Conservation (phyloP, 2,329 filamentous ascomycete genomes). For the Xylariaceae sp. region DNA sequence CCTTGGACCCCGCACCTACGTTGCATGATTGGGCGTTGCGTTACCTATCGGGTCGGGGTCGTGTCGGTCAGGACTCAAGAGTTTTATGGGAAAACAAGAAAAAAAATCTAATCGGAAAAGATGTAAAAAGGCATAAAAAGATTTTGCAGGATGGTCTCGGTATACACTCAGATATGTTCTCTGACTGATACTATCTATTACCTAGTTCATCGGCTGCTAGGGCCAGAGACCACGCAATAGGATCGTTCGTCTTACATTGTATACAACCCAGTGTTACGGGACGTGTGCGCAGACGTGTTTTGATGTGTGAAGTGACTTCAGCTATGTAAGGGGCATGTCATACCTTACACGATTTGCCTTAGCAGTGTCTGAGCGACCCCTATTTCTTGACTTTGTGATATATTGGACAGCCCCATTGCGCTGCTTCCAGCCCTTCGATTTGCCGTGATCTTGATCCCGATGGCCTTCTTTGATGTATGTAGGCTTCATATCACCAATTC, state of each 20-base stretch:
- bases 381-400: too few species aligned
- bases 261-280: background rate
- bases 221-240: background rate
- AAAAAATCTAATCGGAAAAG: conserved; percentile 9
- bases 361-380: too few species aligned
- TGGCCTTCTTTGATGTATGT: too few species aligned
- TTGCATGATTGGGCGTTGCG: conserved; percentile 20
- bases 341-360: too few species aligned
- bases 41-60: conserved; percentile 3
- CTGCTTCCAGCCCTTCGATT: too few species aligned
- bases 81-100: conserved; percentile 1
- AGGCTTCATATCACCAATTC: too few species aligned
- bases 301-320: background rate
- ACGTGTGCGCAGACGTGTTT: background rate
- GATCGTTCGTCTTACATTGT: background rate
- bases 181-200: background rate
- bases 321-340: too few species aligned
- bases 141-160: background rate
- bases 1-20: conserved; percentile 15
- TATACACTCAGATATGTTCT: background rate
- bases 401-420: too few species aligned
- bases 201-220: background rate
- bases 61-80: conserved; percentile 8
- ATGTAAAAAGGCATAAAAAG: conserved; percentile 5
- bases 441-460: too few species aligned